phyloP scores from a whole-genome alignment of 805 yeast genomes.

The Hemisphaericaspora nanyangensis region DNA sequence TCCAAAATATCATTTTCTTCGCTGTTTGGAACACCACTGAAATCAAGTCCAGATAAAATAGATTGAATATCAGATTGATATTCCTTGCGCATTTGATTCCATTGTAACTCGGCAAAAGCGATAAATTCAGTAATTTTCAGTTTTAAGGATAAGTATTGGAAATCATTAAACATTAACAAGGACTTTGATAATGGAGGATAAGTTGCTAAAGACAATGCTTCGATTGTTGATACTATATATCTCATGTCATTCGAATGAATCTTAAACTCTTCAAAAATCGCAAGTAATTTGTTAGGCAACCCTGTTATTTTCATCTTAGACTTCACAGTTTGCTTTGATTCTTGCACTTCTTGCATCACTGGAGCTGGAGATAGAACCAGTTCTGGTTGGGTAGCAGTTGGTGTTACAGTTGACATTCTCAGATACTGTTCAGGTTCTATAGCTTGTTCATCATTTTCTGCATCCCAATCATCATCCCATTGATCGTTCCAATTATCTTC shows the following conservation, averaged over 20 bases:
- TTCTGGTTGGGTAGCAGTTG: not conserved
- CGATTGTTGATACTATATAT: constrained; percentile 23
- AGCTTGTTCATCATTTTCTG: constrained; percentile 10
- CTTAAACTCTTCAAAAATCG: constrained; percentile 20
- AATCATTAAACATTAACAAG: constrained; percentile 34
- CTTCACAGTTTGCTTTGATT: not conserved
- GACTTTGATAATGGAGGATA: constrained; percentile 32
- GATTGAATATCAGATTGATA: constrained; percentile 17
- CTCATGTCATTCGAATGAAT: constrained; percentile 15
- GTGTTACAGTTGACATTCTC: not conserved
- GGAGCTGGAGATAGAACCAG: not conserved
- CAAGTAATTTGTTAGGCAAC: constrained; percentile 19
- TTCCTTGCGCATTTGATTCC: constrained; percentile 17
- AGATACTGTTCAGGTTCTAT: too few relatives aligned
- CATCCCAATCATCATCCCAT: constrained; percentile 28
- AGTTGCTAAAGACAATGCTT: constrained; percentile 26
- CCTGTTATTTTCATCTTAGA: constrained; percentile 13
- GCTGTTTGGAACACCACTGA: constrained; percentile 1
- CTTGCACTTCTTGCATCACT: not conserved
- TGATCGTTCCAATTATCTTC: constrained; percentile 24
- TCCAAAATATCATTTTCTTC: constrained; percentile 15
- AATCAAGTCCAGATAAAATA: constrained; percentile 13
- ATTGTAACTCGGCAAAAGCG: constrained; percentile 14
- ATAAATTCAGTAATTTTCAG: constrained; percentile 12
- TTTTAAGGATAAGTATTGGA: constrained; percentile 19